phyloP scores from a whole-genome alignment of 108 stramenopile species.

The Parietichytrium sp. region DNA sequence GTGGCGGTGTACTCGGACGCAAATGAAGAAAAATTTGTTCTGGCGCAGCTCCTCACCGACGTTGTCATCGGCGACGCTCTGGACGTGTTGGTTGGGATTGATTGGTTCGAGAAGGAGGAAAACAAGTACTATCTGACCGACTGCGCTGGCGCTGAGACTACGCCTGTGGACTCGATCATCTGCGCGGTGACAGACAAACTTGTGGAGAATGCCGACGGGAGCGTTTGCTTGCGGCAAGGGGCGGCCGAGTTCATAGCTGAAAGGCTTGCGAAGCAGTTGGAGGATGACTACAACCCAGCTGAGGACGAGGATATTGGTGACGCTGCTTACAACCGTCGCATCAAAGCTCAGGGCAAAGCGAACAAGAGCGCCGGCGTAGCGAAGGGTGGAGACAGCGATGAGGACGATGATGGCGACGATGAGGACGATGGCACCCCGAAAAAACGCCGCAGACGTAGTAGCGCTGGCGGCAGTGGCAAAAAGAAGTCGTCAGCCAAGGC shows the following conservation, averaged over 20 bases:
- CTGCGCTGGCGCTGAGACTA: neutral
- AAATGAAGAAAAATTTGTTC: neutral
- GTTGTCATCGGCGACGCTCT: neutral
- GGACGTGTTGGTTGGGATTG: too few species aligned
- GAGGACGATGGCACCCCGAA: neutral
- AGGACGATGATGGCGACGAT: neutral
- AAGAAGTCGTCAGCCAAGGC: neutral
- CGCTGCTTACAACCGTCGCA: neutral
- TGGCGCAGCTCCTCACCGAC: neutral
- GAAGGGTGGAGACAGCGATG: neutral
- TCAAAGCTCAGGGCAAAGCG: neutral
- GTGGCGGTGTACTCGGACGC: conserved; percentile 16
- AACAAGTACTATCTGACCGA: neutral
- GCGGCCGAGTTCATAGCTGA: neutral
- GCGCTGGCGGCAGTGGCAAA: neutral
- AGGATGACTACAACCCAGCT: conserved; percentile 23
- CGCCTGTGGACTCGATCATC: neutral
- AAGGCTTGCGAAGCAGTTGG: neutral
- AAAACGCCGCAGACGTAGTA: neutral
- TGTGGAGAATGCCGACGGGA: neutral
- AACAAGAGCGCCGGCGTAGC: neutral
- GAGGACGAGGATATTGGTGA: neutral
- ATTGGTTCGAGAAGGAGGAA: neutral
- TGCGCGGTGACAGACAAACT: neutral
- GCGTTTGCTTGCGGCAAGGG: neutral